phyloP scores from a whole-genome alignment of 805 yeast genomes.

The Candida coquimbonensis region DNA sequence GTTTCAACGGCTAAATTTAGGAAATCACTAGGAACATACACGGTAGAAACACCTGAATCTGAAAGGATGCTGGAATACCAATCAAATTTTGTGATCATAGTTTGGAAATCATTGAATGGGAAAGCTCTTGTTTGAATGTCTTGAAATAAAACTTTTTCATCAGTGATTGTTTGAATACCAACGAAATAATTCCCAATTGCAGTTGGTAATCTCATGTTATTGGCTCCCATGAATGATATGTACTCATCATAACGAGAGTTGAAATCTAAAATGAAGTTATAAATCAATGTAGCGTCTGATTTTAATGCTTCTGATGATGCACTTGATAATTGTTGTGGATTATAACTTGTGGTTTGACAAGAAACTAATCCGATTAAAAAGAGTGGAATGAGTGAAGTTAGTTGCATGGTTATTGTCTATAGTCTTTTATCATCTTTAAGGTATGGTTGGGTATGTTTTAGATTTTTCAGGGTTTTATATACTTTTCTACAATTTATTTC shows the following conservation, averaged over 20 bases:
- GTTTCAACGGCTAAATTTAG: conserved; percentile 7
- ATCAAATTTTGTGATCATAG: conserved; percentile 26
- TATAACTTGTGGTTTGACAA: conserved; percentile 2
- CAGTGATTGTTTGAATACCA: conserved; percentile 22
- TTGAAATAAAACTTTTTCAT: conserved; percentile 19
- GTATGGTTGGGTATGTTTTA: too few species aligned
- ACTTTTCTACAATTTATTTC: not conserved
- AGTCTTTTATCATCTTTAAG: not conserved
- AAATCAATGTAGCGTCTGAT: conserved; percentile 16
- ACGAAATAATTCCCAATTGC: conserved; percentile 28
- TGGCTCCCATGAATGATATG: conserved; percentile 17
- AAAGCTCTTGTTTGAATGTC: conserved; percentile 24
- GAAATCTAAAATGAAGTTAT: conserved; percentile 17
- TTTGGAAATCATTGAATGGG: conserved; percentile 30
- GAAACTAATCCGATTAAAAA: not conserved
- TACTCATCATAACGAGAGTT: conserved; percentile 11
- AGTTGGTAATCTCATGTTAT: conserved; percentile 28
- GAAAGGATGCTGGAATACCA: conserved; percentile 16
- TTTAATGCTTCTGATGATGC: conserved; percentile 18
- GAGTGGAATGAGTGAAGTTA: not conserved
- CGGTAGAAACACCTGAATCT: conserved; percentile 15
- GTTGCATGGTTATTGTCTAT: not conserved
- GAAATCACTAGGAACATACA: conserved; percentile 19
- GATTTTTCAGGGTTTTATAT: too few species aligned
- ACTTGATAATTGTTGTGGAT: conserved; percentile 8